phyloP scores from a whole-genome alignment of 139 green algal genomes.

The Volvox reticuliferus region DNA sequence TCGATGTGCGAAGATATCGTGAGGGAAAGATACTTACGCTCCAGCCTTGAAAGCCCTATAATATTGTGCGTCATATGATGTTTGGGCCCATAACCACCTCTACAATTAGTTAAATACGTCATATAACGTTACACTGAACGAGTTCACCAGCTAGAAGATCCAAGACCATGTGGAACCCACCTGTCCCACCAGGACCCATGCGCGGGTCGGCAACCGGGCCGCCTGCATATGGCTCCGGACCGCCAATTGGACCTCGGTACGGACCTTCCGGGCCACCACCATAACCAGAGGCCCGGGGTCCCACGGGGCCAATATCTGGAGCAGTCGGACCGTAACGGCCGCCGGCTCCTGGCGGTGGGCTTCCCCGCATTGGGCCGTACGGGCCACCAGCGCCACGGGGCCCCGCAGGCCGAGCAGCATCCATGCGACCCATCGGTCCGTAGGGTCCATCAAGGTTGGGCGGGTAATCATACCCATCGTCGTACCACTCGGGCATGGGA shows the following conservation, averaged over 20 bases:
- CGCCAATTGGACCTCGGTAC: neutral
- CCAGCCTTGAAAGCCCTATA: no score
- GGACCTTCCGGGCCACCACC: neutral
- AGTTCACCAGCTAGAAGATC: no score
- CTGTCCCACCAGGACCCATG: neutral
- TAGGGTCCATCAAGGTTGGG: neutral
- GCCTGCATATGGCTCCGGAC: neutral
- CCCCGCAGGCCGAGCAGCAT: neutral
- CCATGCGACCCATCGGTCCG: slow-evolving; percentile 43
- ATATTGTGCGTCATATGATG: no score
- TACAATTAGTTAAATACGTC: no score
- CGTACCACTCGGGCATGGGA: slow-evolving; percentile 27
- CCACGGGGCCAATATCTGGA: neutral
- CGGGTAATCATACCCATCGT: slow-evolving; percentile 20
- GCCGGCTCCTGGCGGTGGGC: slow-evolving; percentile 10
- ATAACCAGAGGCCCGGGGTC: neutral
- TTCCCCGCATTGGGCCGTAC: slow-evolving; percentile 25
- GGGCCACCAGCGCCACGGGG: slow-evolving; percentile 8
- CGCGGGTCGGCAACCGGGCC: neutral
- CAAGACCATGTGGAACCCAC: neutral
- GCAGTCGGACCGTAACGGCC: slow-evolving; percentile 2
- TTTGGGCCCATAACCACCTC: no score
- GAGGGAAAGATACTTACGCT: no score
- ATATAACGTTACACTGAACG: no score
- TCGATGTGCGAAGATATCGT: no score